Percentiles rank a stretch among this genome's conserved stretches.
Conservation (phyloP, 192 early-diverging fungal species). For the Mortierella claussenii region DNA sequence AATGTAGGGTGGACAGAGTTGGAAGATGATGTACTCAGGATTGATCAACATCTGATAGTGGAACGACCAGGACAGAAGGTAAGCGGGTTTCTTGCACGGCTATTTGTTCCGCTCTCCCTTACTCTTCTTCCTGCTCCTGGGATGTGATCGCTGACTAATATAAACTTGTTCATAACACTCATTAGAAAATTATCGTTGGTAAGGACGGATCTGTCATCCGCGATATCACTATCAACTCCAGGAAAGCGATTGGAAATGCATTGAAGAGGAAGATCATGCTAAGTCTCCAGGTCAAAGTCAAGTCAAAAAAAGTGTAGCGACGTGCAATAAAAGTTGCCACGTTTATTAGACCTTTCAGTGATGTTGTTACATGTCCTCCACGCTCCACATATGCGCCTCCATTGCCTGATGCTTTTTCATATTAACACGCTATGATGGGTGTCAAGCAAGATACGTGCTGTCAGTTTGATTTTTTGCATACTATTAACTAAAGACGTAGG, state of each 20-base stretch:
- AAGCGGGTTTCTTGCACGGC: background rate
- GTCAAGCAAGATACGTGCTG: background rate
- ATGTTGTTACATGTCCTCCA: constrained; percentile 68
- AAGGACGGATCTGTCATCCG: constrained; percentile 57
- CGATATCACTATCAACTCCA: constrained; percentile 50
- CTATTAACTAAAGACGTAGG: background rate
- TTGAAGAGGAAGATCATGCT: constrained; percentile 57
- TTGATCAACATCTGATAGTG: constrained; percentile 65
- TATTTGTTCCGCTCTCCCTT: background rate
- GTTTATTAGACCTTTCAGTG: background rate
- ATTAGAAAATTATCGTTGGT: constrained; percentile 66
- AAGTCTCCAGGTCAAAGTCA: constrained; percentile 62
- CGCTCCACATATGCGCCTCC: constrained; percentile 69
- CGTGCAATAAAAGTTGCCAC: background rate
- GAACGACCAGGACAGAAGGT: constrained; percentile 56
- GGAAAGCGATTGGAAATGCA: constrained; percentile 45
- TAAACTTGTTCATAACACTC: background rate
- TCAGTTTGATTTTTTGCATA: background rate
- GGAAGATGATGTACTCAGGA: constrained; percentile 54
- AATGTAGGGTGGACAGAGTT: constrained; percentile 67
- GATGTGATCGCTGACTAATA: no score
- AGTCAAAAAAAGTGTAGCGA: constrained; percentile 35
- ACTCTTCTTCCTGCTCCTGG: background rate
- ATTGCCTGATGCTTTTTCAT: constrained; percentile 32
- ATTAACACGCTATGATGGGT: constrained; percentile 30